phyloP scores from a whole-genome alignment of 2,329 filamentous ascomycete genomes.

The Aureobasidium namibiae region DNA sequence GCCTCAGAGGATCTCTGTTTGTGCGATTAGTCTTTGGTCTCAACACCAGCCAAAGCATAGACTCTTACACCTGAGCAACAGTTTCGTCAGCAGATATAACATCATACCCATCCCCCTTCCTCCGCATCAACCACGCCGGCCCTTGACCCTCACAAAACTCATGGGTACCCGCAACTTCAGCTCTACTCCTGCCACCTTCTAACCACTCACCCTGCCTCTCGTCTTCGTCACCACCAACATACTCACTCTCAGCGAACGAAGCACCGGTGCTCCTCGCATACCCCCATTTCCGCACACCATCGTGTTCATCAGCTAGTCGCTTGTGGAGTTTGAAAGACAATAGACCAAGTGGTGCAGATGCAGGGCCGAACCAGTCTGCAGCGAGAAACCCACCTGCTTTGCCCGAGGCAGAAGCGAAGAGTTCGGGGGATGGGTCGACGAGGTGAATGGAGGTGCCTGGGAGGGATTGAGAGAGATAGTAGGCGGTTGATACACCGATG shows the following conservation, averaged over 20 bases:
- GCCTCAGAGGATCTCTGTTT: constrained; percentile 54
- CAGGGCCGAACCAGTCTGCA: constrained; percentile 44
- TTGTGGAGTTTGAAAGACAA: constrained; percentile 64
- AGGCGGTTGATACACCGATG: constrained; percentile 63
- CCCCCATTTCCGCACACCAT: constrained; percentile 50
- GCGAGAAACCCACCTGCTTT: constrained; percentile 68
- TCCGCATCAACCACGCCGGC: constrained; percentile 53
- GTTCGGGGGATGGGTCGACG: constrained; percentile 47
- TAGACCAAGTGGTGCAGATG: constrained; percentile 36
- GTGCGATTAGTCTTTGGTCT: neutral
- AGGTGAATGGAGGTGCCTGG: constrained; percentile 45
- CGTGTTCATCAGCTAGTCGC: constrained; percentile 51
- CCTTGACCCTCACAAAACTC: constrained; percentile 27
- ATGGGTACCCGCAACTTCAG: constrained; percentile 38
- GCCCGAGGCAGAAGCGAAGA: constrained; percentile 68
- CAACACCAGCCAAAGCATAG: neutral
- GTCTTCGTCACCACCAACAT: constrained; percentile 26
- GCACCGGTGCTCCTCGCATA: constrained; percentile 50
- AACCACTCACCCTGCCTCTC: constrained; percentile 55
- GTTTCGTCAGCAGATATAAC: constrained; percentile 53
- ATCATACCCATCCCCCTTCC: constrained; percentile 49
- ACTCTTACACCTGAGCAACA: constrained; percentile 56
- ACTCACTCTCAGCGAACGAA: constrained; percentile 28
- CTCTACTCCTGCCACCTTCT: constrained; percentile 54
- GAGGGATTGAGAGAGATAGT: constrained; percentile 52